Evolutionary conservation across 2,329 filamentous ascomycete species (phyloP), one percentile per base, ranked within the genome.

Genomic region (Shiraia sp.): DNA sequence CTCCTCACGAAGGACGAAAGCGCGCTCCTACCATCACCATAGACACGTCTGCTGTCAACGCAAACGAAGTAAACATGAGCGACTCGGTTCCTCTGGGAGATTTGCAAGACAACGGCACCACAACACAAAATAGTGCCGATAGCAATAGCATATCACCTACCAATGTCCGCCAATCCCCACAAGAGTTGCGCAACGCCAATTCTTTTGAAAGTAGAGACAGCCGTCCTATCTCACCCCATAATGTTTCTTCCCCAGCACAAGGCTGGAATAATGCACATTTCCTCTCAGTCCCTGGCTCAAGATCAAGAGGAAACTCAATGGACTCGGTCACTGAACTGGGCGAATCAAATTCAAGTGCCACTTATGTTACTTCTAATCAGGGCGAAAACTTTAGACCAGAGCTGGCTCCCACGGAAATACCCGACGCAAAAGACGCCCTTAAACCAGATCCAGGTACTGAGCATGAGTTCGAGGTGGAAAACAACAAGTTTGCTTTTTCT

Each of bases 401-500:
- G 36, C 59, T 72, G 53, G 57, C 67, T n/a, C 66, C 71, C 13
- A 68, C 75, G 49, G 72, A 78, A 43, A 77, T 89, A 26, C 79
- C 84, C 57, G 81, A 80, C 31, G 83, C 88, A 49, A 72, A 80
- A 31, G 79, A 85, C 49, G 89, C 89, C 0, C 72, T 96, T 47
- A 82, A 78, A 35, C 87, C 90, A 0, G 89, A 95, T 62, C 85
- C 83, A 1, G 85, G 85, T 6, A 87, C 84, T 37, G 87, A 64
- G 76, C 73, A 35, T 13, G 88, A 92, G 49, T 96, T 95, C 57
- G 58, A 81, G 30, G 79, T 92, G 9, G 78, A 85, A 5, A 60
- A 68, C 40, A 95, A 93, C 65, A 86, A 86, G 0, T 96, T 96
- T 61, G 90, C 89, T 12, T 96, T 90, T 64, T 82, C 84, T 2